phyloP scores from a whole-genome alignment of 768 basidiomycete species.

The Auricularia auricula-judae region DNA sequence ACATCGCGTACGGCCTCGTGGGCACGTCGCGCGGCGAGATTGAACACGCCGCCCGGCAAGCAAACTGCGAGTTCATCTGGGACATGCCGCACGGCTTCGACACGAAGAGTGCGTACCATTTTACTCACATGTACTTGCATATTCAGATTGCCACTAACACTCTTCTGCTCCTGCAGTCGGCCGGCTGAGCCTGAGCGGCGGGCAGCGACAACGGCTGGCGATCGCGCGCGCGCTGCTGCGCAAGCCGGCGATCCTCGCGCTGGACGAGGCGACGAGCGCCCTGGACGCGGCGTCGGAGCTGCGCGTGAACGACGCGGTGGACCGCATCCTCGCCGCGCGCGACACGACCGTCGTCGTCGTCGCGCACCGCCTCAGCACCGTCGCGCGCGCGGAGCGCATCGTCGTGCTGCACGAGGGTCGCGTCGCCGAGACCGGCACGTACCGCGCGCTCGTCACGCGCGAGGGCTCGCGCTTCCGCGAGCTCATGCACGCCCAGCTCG shows the following conservation, averaged over 20 bases:
- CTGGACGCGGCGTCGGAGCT: slow-evolving; percentile 76
- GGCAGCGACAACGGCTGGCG: slow-evolving; percentile 71
- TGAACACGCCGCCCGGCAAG: slow-evolving; percentile 77
- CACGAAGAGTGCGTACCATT: slow-evolving; percentile 58
- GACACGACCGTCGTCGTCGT: slow-evolving; percentile 84
- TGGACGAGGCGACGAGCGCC: slow-evolving; percentile 86
- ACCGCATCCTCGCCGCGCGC: slow-evolving; percentile 67
- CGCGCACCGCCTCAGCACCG: slow-evolving; percentile 82
- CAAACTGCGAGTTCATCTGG: slow-evolving; percentile 96
- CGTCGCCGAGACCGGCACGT: slow-evolving; percentile 76
- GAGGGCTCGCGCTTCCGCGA: slow-evolving; percentile 70
- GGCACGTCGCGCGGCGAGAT: slow-evolving; percentile 71
- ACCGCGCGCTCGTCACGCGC: slow-evolving; percentile 60
- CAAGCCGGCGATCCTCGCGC: slow-evolving; percentile 75
- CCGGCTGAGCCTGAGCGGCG: slow-evolving; percentile 60
- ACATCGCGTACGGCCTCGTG: slow-evolving; percentile 81
- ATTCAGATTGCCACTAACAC: neutral
- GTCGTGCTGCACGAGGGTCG: slow-evolving; percentile 81
- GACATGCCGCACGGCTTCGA: slow-evolving; percentile 91
- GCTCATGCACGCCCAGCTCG: slow-evolving; percentile 85
- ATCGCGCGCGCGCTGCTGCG: slow-evolving; percentile 82
- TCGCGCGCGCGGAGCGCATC: slow-evolving; percentile 81
- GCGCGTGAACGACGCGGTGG: slow-evolving; percentile 82
- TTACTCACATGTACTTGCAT: neutral
- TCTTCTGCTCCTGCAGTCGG: slow-evolving; percentile 35